phyloP scores from a whole-genome alignment of 2,329 filamentous ascomycete species.

The Blastomyces gilchristii region DNA sequence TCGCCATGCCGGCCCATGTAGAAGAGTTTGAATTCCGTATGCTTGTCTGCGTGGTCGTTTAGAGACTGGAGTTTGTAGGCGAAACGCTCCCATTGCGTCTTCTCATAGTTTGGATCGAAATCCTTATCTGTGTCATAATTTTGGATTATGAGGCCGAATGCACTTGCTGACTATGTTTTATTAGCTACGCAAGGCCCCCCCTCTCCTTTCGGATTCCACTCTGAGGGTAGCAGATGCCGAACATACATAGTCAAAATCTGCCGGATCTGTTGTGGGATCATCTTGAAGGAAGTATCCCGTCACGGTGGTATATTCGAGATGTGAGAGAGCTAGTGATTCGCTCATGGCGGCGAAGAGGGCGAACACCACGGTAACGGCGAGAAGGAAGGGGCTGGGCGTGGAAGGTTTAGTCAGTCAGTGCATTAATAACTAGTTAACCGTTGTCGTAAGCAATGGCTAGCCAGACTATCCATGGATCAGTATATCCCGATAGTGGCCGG shows the following conservation, averaged over 20 bases:
- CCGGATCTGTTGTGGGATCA: conserved; percentile 38
- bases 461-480: too few species aligned
- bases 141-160: conserved; percentile 42
- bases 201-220: not conserved
- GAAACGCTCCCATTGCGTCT: conserved; percentile 49
- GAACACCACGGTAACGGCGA: conserved; percentile 7
- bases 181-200: not conserved
- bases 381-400: conserved; percentile 7
- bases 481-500: too few species aligned
- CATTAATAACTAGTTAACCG: not conserved
- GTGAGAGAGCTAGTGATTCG: conserved; percentile 10
- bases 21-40: conserved; percentile 45
- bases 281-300: conserved; percentile 43
- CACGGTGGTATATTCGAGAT: conserved; percentile 33
- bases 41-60: conserved; percentile 30
- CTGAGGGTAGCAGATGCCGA: not conserved
- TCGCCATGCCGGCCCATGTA: conserved; percentile 53
- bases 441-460: too few species aligned
- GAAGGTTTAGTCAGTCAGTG: not conserved
- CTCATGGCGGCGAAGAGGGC: conserved; percentile 10
- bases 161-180: not conserved
- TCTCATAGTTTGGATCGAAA: conserved; percentile 22
- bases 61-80: conserved; percentile 37
- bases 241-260: conserved; percentile 41
- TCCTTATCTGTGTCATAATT: conserved; percentile 34